A percentile compares a stretch with the other conserved stretches of the same genome.
phyloP scores from a whole-genome alignment of 805 yeast species.

The Candida hungchunana region DNA sequence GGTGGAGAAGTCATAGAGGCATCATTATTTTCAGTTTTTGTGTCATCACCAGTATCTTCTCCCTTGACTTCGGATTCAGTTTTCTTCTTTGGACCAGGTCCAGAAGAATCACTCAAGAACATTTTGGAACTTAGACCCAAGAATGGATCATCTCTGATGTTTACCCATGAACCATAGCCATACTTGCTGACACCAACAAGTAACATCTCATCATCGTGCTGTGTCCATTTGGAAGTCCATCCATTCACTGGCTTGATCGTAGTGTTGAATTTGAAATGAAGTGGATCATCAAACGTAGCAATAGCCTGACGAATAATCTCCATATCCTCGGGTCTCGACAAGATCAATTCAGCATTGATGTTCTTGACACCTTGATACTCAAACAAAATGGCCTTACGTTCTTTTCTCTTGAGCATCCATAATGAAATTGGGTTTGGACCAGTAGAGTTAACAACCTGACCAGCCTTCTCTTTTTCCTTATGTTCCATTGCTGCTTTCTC shows the following conservation, averaged over 20 bases:
- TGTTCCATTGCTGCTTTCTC: slow-evolving; percentile 58
- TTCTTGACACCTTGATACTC: slow-evolving; percentile 85
- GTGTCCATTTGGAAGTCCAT: slow-evolving; percentile 88
- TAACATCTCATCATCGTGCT: slow-evolving; percentile 80
- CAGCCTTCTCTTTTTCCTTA: slow-evolving; percentile 39
- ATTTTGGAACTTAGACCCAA: slow-evolving; percentile 81
- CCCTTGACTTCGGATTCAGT: slow-evolving; percentile 27
- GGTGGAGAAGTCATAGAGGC: no score
- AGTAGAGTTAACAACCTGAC: slow-evolving; percentile 23
- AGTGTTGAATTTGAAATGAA: slow-evolving; percentile 53
- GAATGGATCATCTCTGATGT: slow-evolving; percentile 92
- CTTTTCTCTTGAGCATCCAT: slow-evolving; percentile 66
- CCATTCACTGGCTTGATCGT: slow-evolving; percentile 79
- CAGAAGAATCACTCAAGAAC: slow-evolving; percentile 52
- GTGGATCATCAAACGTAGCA: slow-evolving; percentile 54
- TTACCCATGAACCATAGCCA: slow-evolving; percentile 95
- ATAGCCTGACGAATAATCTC: slow-evolving; percentile 52
- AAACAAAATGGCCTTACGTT: slow-evolving; percentile 84
- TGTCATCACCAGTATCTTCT: slow-evolving; percentile 23
- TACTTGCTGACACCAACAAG: slow-evolving; percentile 84
- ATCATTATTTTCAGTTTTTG: no score
- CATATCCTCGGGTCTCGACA: slow-evolving; percentile 85
- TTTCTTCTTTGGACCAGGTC: slow-evolving; percentile 33
- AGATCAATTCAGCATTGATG: slow-evolving; percentile 82
- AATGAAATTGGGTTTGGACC: slow-evolving; percentile 44